A percentile compares a stretch with the other conserved stretches of the same genome.
Evolutionary conservation across 1,284 basidiomycete species (phyloP).

Genomic region (Gymnopus androsaceus): DNA sequence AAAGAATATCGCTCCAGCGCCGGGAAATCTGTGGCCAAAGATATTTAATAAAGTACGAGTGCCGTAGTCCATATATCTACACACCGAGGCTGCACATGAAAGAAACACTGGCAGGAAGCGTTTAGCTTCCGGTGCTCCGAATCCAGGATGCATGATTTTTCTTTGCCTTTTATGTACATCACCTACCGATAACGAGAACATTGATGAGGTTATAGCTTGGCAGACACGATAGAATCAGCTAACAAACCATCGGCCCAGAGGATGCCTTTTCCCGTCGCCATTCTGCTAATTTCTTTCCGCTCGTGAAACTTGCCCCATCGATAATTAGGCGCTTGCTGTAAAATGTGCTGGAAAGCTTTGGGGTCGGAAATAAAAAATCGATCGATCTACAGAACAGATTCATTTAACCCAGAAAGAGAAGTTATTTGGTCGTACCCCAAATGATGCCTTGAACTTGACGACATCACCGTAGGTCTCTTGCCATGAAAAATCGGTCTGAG

Average conservation of each 20-base stretch:
- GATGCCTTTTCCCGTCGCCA: constrained; percentile 36
- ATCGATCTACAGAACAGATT: constrained; percentile 1
- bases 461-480: constrained; percentile 49
- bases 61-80: constrained; percentile 1
- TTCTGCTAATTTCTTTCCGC: constrained; percentile 29
- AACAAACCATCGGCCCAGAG: constrained; percentile 41
- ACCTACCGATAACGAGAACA: constrained; percentile 29
- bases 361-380: constrained; percentile 34
- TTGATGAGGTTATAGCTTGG: not conserved
- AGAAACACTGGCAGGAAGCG: constrained; percentile 39
- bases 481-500: constrained; percentile 49
- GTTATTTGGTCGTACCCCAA: constrained; percentile 24
- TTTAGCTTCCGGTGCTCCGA: constrained; percentile 40
- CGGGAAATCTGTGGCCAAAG: not conserved
- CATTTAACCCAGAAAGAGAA: not conserved
- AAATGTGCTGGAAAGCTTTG: constrained; percentile 43
- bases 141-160: constrained; percentile 47
- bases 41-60: not conserved
- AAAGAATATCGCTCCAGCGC: constrained; percentile 43
- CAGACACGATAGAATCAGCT: not conserved
- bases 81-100: constrained; percentile 33
- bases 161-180: constrained; percentile 45
- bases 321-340: constrained; percentile 40
- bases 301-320: constrained; percentile 39
- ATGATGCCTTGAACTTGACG: constrained; percentile 44